Base-by-base conservation (phyloP, 2,329 filamentous ascomycete genomes). In the Thermomyces lanuginosus region DNA sequence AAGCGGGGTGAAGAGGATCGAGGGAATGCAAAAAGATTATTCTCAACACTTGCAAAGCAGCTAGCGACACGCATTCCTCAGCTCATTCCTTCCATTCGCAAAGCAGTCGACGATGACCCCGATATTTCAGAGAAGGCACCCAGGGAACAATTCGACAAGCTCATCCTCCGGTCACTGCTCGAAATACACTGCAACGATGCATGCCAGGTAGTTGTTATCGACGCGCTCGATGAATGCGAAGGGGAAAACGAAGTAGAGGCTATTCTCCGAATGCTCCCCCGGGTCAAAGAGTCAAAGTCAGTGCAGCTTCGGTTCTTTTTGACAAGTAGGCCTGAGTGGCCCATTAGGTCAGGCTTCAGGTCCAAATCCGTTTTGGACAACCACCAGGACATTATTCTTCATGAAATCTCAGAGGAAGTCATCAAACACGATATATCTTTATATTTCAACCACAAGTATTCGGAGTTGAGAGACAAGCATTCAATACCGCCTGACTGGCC, bases 1-100 rank as follows among this genome's bases (percentile, higher is more conserved):
- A 57, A 55, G 28, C 48, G 42, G 30, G 53, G 49, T 4, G 51
- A 55, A 22, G 38, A 37, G 3, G 51, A 60, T 32, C 45, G 49
- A 11, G 44, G 48, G 4, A 41, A 40, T 16, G 42, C 45, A 2
- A 32, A 35, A 4, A 43, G 41, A 26, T 43, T 63, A 19, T 45
- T 61, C 9, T 40, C 51, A 0, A 60, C 54, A 0, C 42, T 33
- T 5, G 22, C 16, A 2, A 23, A 12, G 13, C 31, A 33, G 19
- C 15, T 63, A 24, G 48, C 49, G 0, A 14, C 10, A 1, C 36
- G 35, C n/a, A 26, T 48, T 9, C 49, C 53, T 8, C 24, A 24
- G 5, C 22, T 56, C 3, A 42, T 21, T 6, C 16, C 29, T 18
- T 21, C 8, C 12, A 23, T 42, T 13, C 12, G 13, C 22, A 27